Base-by-base conservation (phyloP, 208 protist genomes). In the Trypanosomatidae sp. region DNA sequence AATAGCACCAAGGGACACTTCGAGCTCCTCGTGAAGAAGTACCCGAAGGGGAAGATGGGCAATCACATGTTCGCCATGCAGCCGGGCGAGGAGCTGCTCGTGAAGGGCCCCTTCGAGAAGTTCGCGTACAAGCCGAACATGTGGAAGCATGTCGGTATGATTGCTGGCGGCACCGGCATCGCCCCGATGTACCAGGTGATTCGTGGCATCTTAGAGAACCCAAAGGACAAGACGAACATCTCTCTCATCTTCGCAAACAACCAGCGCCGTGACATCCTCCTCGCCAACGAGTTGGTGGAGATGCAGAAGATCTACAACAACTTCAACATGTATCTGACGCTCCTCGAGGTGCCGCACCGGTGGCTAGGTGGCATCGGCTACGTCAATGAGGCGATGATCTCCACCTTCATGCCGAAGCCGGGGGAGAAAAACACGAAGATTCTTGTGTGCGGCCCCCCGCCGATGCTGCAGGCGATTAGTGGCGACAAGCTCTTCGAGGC, bases 151-250 rank as follows among this genome's bases (percentile, higher is more conserved):
- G 79, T 98, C 5, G 94, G 93, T 55, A 97, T 98, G 92, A 90
- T 98, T 13, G 90, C 90, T 3, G 85, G 85, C 25, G 97, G 97
- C 46, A 98, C 94, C 41, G 97, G 95, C 73, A 98, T 98, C 70
- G 83, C 95, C 13, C 95, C 97, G 17, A 94, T 97, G 85, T 94
- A 94, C 70, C 95, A 98, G 85, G 77, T 97, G 60, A 78, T 96
- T 60, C 83, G 81, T 25, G 85, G 83, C 62, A 80, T 98, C 44
- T 73, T 93, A 62, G 76, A 88, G 59, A 93, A 97, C 80, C 72
- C 80, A 19, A 89, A 86, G 77, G 95, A 96, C 69, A 91, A 84
- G 80, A 92, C 91, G 1, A 85, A 92, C 66, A 80, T 98, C 33
- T 92, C 82, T 9, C 85, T 98, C 66, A 78, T 98, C 64, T 98